These are phyloP conservation scores for Castanospermum australe DNA, from an alignment of 306 rosid genomes.

Conservation along the genomic window DNA sequence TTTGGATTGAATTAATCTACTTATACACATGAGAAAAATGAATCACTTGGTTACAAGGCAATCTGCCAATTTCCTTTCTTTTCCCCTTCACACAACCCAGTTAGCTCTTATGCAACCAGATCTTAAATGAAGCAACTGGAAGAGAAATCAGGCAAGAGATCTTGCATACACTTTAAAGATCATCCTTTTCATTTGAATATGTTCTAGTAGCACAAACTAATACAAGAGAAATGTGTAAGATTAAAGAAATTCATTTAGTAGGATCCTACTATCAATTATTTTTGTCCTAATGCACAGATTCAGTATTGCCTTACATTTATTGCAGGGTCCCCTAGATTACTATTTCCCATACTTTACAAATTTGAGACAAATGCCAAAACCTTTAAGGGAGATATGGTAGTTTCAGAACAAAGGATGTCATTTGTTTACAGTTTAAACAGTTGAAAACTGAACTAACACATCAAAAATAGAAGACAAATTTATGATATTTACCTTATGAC, in stretches of 20 bases:
- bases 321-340: neutral
- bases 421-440: neutral
- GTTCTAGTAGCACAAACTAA: neutral
- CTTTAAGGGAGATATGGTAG: neutral
- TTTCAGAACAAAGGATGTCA: neutral
- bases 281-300: neutral
- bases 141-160: neutral
- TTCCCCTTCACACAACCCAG: neutral
- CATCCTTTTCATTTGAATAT: neutral
- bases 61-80: neutral
- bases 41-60: neutral
- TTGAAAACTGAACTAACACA: neutral
- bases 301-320: neutral
- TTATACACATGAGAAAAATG: neutral
- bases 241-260: neutral
- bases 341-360: neutral
- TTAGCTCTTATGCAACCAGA: neutral
- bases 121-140: neutral
- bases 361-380: neutral
- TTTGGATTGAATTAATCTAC: neutral
- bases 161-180: neutral
- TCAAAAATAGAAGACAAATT: neutral
- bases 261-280: neutral
- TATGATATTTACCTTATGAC: neutral
- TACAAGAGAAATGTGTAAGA: neutral